A percentile compares a stretch with the other conserved stretches of the same genome.
Evolutionary conservation across 192 early-diverging fungal genomes (phyloP).

Genomic region (Podila epigama): DNA sequence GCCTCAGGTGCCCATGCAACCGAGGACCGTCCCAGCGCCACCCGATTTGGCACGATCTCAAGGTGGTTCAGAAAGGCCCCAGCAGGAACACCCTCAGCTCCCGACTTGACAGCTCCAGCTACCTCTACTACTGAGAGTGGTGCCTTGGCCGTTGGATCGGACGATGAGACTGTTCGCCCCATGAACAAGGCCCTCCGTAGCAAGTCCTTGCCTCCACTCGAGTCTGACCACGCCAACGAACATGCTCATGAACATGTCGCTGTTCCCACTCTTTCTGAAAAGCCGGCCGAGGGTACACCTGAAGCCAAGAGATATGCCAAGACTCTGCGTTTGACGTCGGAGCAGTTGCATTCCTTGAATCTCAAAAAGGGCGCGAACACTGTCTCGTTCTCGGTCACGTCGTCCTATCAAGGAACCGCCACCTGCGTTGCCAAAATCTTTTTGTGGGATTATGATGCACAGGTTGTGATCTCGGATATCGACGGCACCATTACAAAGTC

Average conservation of each 20-base stretch:
- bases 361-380: constrained; percentile 89
- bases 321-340: constrained; percentile 88
- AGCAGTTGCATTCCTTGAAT: constrained; percentile 83
- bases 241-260: constrained; percentile 22
- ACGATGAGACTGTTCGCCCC: constrained; percentile 12
- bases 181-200: constrained; percentile 37
- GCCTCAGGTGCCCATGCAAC: background rate
- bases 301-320: constrained; percentile 76
- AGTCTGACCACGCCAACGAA: constrained; percentile 4
- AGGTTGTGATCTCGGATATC: constrained; percentile 96
- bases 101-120: background rate
- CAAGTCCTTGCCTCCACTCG: constrained; percentile 34
- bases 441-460: constrained; percentile 81
- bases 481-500: constrained; percentile 99
- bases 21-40: constrained; percentile 31
- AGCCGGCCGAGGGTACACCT: background rate
- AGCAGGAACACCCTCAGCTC: constrained; percentile 16
- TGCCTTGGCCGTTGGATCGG: constrained; percentile 11
- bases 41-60: constrained; percentile 43
- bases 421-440: constrained; percentile 89
- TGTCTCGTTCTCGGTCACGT: constrained; percentile 86
- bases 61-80: constrained; percentile 44
- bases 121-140: background rate
- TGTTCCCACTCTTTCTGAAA: constrained; percentile 23
- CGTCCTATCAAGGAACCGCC: constrained; percentile 77